These are phyloP conservation scores for Sporopachydermia quercuum DNA, from an alignment of 805 yeast species.

Conservation along the genomic window DNA sequence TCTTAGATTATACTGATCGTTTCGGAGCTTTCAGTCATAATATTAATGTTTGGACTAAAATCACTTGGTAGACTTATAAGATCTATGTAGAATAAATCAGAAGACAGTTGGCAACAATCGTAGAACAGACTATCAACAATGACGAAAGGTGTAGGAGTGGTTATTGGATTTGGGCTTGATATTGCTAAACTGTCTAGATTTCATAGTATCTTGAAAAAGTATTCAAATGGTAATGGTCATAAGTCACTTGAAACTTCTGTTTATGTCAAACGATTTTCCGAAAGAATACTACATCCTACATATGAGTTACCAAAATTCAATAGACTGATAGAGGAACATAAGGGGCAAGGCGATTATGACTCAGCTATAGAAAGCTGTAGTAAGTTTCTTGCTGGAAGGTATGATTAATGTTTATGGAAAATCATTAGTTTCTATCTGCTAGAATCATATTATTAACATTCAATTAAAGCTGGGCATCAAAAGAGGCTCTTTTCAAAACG, in stretches of 20 bases:
- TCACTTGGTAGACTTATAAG: too few relatives aligned
- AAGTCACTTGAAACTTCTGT: not conserved
- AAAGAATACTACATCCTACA: constrained; percentile 34
- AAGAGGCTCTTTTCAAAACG: constrained; percentile 60
- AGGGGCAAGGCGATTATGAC: constrained; percentile 3
- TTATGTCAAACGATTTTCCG: constrained; percentile 23
- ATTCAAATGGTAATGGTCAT: constrained; percentile 19
- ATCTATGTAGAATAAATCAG: too few relatives aligned
- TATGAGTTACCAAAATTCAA: constrained; percentile 25
- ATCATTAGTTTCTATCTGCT: too few relatives aligned
- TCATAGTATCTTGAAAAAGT: constrained; percentile 21
- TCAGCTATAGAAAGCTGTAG: constrained; percentile 17
- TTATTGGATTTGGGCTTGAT: constrained; percentile 44
- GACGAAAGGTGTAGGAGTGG: constrained; percentile 5
- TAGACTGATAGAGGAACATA: constrained; percentile 3
- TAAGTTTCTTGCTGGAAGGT: constrained; percentile 29
- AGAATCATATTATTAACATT: too few relatives aligned
- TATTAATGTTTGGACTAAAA: too few relatives aligned
- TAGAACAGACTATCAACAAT: too few relatives aligned
- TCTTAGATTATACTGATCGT: too few relatives aligned
- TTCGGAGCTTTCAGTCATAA: too few relatives aligned
- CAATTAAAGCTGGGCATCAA: constrained; percentile 45
- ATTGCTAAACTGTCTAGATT: constrained; percentile 34
- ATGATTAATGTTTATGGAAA: too few relatives aligned
- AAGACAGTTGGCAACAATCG: too few relatives aligned